These are phyloP conservation scores for Spiromastix sp. DNA, from an alignment of 2,329 filamentous ascomycete species.

Conservation along the genomic window DNA sequence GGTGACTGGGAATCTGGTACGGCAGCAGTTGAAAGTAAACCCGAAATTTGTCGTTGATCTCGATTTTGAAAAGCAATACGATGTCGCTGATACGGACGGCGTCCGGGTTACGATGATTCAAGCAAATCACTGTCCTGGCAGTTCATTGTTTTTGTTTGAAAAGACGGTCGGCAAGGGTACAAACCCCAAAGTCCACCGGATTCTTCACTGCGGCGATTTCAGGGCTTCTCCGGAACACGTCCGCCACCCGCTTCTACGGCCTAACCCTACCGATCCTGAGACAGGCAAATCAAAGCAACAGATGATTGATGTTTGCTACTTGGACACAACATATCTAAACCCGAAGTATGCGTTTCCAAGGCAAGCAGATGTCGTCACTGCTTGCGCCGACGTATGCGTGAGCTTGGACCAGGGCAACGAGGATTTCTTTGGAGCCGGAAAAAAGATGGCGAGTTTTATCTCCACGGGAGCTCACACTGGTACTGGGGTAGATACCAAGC, in stretches of 20 bases:
- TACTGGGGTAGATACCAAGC: conserved; percentile 26
- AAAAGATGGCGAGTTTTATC: conserved; percentile 55
- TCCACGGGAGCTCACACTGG: conserved; percentile 32
- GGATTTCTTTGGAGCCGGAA: conserved; percentile 40
- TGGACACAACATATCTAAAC: conserved; percentile 94
- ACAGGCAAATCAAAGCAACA: conserved; percentile 67
- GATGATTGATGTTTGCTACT: conserved; percentile 87
- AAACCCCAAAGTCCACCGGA: conserved; percentile 57
- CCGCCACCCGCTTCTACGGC: conserved; percentile 67
- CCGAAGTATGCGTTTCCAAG: conserved; percentile 90
- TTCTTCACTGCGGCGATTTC: conserved; percentile 94
- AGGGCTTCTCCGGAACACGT: conserved; percentile 79
- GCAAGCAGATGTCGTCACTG: conserved; percentile 75
- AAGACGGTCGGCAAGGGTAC: conserved; percentile 56
- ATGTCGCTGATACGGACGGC: conserved; percentile 72
- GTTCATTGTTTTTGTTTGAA: conserved; percentile 86
- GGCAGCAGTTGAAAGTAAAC: conserved; percentile 74
- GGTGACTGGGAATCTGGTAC: conserved; percentile 81
- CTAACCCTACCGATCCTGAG: conserved; percentile 59
- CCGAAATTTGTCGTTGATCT: conserved; percentile 75
- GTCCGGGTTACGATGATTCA: conserved; percentile 88
- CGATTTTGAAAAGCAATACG: conserved; percentile 69
- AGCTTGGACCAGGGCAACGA: conserved; percentile 57
- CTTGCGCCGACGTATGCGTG: conserved; percentile 82
- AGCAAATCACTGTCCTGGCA: conserved; percentile 94